A percentile compares a stretch with the other conserved stretches of the same genome.
These are phyloP conservation scores for barley (Hordeum vulgare) DNA, from an alignment of 176 grass and related monocot species.

Conservation along the genomic window MorexV3_pseudomolecules_assembly NC_058522.1:473264677-473265176, in stretches of 20 bases:
- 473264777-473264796: neutral
- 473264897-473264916: slow-evolving; percentile 29
- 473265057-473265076: neutral
- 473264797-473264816: slow-evolving; percentile 30
- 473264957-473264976: neutral
- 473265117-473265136: slow-evolving; percentile 28
- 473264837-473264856: slow-evolving; percentile 20
- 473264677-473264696: too few species aligned
- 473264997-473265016: too few species aligned
- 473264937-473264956: neutral
- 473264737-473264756: slow-evolving; percentile 5
- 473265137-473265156: slow-evolving; percentile 46
- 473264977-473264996: too few species aligned
- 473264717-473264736: neutral
- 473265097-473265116: slow-evolving; percentile 13
- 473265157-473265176: slow-evolving; percentile 34
- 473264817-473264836: slow-evolving; percentile 30
- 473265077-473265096: slow-evolving; percentile 36
- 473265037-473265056: too few species aligned
- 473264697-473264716: neutral
- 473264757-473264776: neutral
- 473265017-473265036: too few species aligned
- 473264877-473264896: slow-evolving; percentile 54
- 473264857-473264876: slow-evolving; percentile 36
- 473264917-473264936: slow-evolving; percentile 17